A percentile compares a stretch with the other conserved stretches of the same genome.
Evolutionary conservation across 2,329 filamentous ascomycete species (phyloP).

Genomic region (Monosporascus cannonballus): DNA sequence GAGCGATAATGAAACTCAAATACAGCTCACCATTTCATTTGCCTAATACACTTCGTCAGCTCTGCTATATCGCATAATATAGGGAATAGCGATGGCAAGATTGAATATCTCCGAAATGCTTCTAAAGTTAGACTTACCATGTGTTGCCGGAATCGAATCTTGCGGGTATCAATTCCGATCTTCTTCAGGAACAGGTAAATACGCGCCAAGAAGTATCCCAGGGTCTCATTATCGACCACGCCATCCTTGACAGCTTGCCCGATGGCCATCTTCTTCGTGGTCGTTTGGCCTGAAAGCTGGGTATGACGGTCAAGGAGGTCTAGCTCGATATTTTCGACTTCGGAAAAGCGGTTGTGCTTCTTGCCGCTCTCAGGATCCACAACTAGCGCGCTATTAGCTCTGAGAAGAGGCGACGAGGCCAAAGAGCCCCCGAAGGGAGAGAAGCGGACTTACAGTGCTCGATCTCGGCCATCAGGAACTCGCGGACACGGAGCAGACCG

Average conservation of each 20-base stretch:
- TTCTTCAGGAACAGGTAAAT: constrained; percentile 87
- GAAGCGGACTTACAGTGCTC: constrained; percentile 59
- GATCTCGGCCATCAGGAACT: constrained; percentile 98
- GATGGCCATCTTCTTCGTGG: constrained; percentile 66
- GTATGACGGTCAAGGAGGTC: constrained; percentile 78
- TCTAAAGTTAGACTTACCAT: constrained; percentile 46
- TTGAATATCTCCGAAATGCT: not conserved
- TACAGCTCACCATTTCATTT: constrained; percentile 45
- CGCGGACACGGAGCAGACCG: constrained; percentile 86
- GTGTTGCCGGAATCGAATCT: constrained; percentile 95
- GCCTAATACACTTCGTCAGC: constrained; percentile 18
- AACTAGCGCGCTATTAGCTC: constrained; percentile 24
- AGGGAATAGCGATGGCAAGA: not conserved
- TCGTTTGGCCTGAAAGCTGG: constrained; percentile 80
- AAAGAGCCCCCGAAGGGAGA: not conserved
- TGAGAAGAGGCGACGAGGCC: not conserved
- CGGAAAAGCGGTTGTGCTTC: constrained; percentile 82
- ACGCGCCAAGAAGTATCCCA: constrained; percentile 93
- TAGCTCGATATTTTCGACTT: constrained; percentile 79
- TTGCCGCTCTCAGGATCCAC: constrained; percentile 93
- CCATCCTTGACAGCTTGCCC: constrained; percentile 78
- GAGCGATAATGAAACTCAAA: not conserved
- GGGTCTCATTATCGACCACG: constrained; percentile 92
- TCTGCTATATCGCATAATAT: not conserved
- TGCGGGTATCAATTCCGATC: constrained; percentile 79